Conservation (phyloP, 768 basidiomycete genomes). For the Rhizopogon vesiculosus region DNA sequence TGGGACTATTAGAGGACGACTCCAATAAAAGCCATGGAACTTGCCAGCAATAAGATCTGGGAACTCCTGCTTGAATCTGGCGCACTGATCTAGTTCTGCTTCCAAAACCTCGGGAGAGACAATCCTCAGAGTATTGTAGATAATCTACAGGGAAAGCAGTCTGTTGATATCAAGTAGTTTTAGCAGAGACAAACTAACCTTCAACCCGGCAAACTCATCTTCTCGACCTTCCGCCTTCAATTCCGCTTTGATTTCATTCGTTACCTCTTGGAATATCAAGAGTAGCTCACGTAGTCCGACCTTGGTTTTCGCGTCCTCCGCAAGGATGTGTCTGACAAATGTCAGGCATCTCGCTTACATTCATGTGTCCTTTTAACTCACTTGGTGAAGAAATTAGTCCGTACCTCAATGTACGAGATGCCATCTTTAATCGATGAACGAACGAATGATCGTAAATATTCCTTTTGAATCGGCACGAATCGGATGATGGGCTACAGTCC, state of each 20-base stretch:
- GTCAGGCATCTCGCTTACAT: background rate
- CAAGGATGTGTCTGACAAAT: slow-evolving; percentile 34
- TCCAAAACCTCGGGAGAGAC: slow-evolving; percentile 34
- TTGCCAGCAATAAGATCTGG: slow-evolving; percentile 41
- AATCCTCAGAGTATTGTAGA: slow-evolving; percentile 36
- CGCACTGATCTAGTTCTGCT: slow-evolving; percentile 38
- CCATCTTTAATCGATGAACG: slow-evolving; percentile 39
- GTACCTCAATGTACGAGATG: slow-evolving; percentile 39
- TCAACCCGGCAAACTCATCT: slow-evolving; percentile 39
- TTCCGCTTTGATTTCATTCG: slow-evolving; percentile 31
- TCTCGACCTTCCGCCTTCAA: slow-evolving; percentile 30
- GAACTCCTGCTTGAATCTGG: slow-evolving; percentile 39
- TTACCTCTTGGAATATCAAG: slow-evolving; percentile 26
- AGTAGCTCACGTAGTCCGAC: slow-evolving; percentile 35
- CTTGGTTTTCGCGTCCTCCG: slow-evolving; percentile 31
- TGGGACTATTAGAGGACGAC: background rate
- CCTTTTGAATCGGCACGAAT: slow-evolving; percentile 16
- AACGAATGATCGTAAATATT: slow-evolving; percentile 27
- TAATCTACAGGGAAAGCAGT: slow-evolving; percentile 26
- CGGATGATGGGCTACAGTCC: slow-evolving; percentile 28
- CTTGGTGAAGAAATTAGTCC: slow-evolving; percentile 36
- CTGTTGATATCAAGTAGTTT: background rate
- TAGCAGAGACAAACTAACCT: slow-evolving; percentile 18
- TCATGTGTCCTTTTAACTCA: slow-evolving; percentile 9
- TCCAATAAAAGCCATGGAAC: background rate